Percentiles rank a stretch among this genome's conserved stretches.
Conservation (phyloP, 306 rosid species). For the Castanea sativa region DNA sequence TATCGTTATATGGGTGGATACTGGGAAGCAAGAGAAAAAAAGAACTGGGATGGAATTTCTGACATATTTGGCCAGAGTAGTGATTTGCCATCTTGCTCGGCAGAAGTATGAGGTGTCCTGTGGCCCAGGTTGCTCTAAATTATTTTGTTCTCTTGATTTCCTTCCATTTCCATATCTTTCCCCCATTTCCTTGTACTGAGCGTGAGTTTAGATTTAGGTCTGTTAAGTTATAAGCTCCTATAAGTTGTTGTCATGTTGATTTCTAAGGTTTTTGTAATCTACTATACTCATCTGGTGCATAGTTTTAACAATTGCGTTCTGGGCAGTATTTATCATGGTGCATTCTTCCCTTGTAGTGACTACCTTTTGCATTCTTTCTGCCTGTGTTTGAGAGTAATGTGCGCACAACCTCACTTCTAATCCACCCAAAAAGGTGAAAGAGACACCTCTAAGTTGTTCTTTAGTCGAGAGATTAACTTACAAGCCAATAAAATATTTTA, state of each 20-base stretch:
- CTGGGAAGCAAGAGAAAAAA: conserved; percentile 85
- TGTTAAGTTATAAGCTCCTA: conserved; percentile 19
- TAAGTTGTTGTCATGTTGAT: neutral
- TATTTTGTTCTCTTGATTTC: conserved; percentile 7
- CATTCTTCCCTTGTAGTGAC: no score
- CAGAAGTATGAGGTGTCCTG: conserved; percentile 34
- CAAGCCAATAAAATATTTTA: no score
- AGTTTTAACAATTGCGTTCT: neutral
- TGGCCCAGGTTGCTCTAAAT: conserved; percentile 20
- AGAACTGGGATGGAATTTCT: conserved; percentile 75
- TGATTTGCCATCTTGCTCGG: conserved; percentile 63
- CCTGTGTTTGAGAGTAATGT: neutral
- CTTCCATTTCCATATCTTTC: neutral
- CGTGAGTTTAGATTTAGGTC: conserved; percentile 40
- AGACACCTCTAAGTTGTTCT: no score
- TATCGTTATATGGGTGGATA: conserved; percentile 80
- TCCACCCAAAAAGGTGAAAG: no score
- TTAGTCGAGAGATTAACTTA: no score
- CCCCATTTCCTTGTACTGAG: conserved; percentile 14
- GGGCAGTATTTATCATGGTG: neutral
- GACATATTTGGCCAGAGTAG: conserved; percentile 77
- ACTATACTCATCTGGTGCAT: no score
- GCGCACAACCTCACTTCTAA: neutral
- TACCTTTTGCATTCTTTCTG: neutral
- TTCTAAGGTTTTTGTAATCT: neutral